Conservation (phyloP, 192 early-diverging fungal species). For the Diversispora eburnea region DNA sequence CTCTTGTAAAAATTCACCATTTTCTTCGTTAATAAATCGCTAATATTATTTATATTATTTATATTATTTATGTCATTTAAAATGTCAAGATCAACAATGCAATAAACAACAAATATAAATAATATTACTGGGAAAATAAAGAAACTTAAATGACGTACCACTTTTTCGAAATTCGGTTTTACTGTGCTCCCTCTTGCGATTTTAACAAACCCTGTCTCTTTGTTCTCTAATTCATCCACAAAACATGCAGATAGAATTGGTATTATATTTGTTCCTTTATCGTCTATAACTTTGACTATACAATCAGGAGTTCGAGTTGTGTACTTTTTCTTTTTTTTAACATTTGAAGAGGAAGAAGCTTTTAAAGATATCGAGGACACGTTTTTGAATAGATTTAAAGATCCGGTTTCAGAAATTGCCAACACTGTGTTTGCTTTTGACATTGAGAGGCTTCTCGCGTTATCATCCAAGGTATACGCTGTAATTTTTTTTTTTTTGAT, state of each 20-base stretch:
- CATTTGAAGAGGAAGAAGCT: constrained; percentile 31
- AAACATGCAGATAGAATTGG: constrained; percentile 48
- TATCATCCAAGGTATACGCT: constrained; percentile 50
- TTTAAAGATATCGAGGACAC: constrained; percentile 35
- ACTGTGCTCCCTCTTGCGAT: constrained; percentile 49
- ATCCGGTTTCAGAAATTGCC: constrained; percentile 52
- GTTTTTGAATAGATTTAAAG: constrained; percentile 50
- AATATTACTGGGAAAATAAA: not conserved
- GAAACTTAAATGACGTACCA: constrained; percentile 33
- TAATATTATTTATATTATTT: not conserved
- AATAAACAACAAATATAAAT: not conserved
- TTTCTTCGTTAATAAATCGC: constrained; percentile 15
- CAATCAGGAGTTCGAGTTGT: constrained; percentile 44
- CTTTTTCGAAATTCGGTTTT: constrained; percentile 52
- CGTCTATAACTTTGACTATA: constrained; percentile 44
- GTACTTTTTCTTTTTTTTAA: constrained; percentile 47
- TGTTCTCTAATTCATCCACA: constrained; percentile 30
- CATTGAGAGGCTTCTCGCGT: constrained; percentile 45
- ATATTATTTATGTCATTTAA: not conserved
- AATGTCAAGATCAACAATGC: no score
- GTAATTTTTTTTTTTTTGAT: not conserved
- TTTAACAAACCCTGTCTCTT: constrained; percentile 34
- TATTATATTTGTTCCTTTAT: constrained; percentile 34
- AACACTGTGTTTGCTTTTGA: constrained; percentile 43
- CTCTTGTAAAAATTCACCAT: constrained; percentile 22